Base-by-base conservation (phyloP, 2,329 filamentous ascomycete genomes). In the Dactylellina haptotyla region DNA sequence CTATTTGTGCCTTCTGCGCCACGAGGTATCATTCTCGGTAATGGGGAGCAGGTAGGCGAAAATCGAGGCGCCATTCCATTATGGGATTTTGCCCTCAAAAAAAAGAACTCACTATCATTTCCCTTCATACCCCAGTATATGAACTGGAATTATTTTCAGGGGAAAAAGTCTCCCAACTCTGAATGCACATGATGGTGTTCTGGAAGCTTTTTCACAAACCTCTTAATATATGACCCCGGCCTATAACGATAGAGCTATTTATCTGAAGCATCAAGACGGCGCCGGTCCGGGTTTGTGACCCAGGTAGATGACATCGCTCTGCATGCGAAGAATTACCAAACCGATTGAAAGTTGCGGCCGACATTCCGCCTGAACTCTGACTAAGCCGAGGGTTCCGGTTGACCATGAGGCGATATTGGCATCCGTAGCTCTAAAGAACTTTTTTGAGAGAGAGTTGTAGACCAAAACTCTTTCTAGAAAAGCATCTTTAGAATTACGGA, bases 241-340 rank as follows among this genome's bases (percentile, higher is more conserved):
- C 67, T 65, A 72, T 72, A 72, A 26, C 37, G 37, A 20, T 28
- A 65, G 67, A 72, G 67, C 53, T 72, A 72, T 72, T 65, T 65
- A 64, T 53, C 48, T 66, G 53, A 59, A 53, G 53, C 30, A 45
- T 53, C 6, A 39, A 59, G 62, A 30, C 14, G 5, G 48, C 41
- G 39, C 6, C 61, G 18, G 50, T 30, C 30, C 16, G 9, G 46
- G 26, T 16, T 12, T 20, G 4, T 4, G 23, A 26, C 53, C 12
- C 37, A 39, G 34, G 23, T 16, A 26, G 16, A 57, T 43, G 32
- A 57, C 53, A 57, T 57, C 18, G 53, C 25, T 43, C 2, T 23
- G 53, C 53, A 57, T 57, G 18, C 32, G 32, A 34, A 34, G 14
- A 6, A 34, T 6, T 6, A 34, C 6, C 6, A 6, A 34, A 14